A percentile compares a stretch with the other conserved stretches of the same genome.
These are phyloP conservation scores for Arabis alpina DNA, from an alignment of 345 rosid genomes.

Conservation along the genomic window DNA sequence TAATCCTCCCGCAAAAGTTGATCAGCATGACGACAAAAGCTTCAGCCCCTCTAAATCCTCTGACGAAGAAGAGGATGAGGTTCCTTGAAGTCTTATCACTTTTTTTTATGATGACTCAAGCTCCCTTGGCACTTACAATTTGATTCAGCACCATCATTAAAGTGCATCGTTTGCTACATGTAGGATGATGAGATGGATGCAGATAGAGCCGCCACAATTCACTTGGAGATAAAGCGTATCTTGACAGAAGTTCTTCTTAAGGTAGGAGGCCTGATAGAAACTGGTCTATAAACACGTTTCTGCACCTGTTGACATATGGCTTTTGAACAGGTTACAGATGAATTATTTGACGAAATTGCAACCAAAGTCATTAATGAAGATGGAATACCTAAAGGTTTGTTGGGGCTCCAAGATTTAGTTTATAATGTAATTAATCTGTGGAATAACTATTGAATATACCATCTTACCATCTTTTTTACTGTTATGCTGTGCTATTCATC, in stretches of 20 bases:
- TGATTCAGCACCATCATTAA: slow-evolving; percentile 22
- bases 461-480: neutral
- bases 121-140: slow-evolving; percentile 24
- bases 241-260: slow-evolving; percentile 93
- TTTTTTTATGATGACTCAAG: slow-evolving; percentile 11
- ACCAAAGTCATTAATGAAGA: slow-evolving; percentile 86
- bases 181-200: slow-evolving; percentile 87
- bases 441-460: slow-evolving; percentile 21
- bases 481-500: slow-evolving; percentile 20
- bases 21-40: slow-evolving; percentile 70
- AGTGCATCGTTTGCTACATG: slow-evolving; percentile 34
- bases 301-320: slow-evolving; percentile 30
- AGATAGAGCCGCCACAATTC: slow-evolving; percentile 70
- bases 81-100: slow-evolving; percentile 34
- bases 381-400: slow-evolving; percentile 62
- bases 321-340: slow-evolving; percentile 86
- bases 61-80: slow-evolving; percentile 83
- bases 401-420: slow-evolving; percentile 16
- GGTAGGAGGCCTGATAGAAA: slow-evolving; percentile 51
- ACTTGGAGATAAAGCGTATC: slow-evolving; percentile 90
- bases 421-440: slow-evolving; percentile 2
- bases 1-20: slow-evolving; percentile 53
- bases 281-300: slow-evolving; percentile 15
- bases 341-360: slow-evolving; percentile 94
- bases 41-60: slow-evolving; percentile 71